Evolutionary conservation across 352 stramenopile species (phyloP).

Genomic region (Phytophthora chlamydospora): DNA sequence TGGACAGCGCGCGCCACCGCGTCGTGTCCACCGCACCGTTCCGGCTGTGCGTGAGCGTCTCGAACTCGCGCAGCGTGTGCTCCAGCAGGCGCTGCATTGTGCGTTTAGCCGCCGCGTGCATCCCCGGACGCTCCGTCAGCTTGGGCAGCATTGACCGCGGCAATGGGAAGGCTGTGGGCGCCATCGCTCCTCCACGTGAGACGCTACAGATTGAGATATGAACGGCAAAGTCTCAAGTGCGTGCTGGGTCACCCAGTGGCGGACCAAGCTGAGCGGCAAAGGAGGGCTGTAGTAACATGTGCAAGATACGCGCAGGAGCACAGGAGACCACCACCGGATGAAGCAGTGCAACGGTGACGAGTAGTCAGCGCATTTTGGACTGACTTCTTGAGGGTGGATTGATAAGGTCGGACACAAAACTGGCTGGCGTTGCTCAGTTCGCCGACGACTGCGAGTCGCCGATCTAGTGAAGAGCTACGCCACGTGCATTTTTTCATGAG

Average conservation of each 20-base stretch:
- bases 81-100: slow-evolving; percentile 43
- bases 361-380: too few relatives aligned
- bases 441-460: too few relatives aligned
- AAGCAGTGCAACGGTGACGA: too few relatives aligned
- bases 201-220: slow-evolving; percentile 1
- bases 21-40: slow-evolving; percentile 29
- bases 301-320: too few relatives aligned
- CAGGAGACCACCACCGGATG: too few relatives aligned
- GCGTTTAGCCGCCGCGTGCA: slow-evolving; percentile 25
- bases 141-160: slow-evolving; percentile 38
- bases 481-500: too few relatives aligned
- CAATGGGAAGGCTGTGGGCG: slow-evolving; percentile 40
- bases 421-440: too few relatives aligned
- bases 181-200: slow-evolving; percentile 14
- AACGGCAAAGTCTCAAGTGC: background rate
- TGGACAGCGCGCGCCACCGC: slow-evolving; percentile 33
- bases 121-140: slow-evolving; percentile 21
- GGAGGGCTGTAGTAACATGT: background rate
- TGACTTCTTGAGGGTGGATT: too few relatives aligned
- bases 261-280: slow-evolving; percentile 12
- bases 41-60: slow-evolving; percentile 24
- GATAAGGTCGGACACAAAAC: too few relatives aligned
- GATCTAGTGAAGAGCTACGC: too few relatives aligned
- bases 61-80: slow-evolving; percentile 29
- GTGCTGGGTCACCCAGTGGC: background rate